Evolutionary conservation across 208 protist species (phyloP).

Genomic region (Acanthamoeba lugdunensis): DNA sequence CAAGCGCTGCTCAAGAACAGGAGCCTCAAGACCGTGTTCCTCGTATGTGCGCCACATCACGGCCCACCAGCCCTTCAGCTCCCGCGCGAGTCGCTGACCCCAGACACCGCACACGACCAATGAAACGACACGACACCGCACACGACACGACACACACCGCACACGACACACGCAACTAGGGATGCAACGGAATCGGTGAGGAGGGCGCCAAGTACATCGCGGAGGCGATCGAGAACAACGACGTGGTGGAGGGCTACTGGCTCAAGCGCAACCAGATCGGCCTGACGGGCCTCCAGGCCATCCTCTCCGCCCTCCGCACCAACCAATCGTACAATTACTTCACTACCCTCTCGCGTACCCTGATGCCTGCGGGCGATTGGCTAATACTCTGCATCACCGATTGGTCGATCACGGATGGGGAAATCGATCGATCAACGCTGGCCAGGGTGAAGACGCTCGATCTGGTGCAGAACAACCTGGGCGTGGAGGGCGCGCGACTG

Average conservation of each 20-base stretch:
- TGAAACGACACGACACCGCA: too few relatives aligned
- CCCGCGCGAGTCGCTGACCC: too few relatives aligned
- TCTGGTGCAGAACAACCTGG: constrained; percentile 33
- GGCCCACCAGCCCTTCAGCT: neutral
- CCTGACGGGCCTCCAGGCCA: neutral
- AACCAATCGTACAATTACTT: neutral
- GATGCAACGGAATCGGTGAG: constrained; percentile 35
- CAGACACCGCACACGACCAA: too few relatives aligned
- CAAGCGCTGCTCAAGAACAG: constrained; percentile 30
- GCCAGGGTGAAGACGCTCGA: neutral
- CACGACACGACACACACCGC: too few relatives aligned
- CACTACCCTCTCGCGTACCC: too few relatives aligned
- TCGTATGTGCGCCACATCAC: neutral
- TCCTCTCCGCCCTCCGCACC: neutral
- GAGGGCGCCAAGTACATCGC: constrained; percentile 9
- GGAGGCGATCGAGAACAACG: constrained; percentile 26
- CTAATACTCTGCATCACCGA: too few relatives aligned
- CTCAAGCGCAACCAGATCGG: constrained; percentile 57
- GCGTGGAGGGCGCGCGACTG: neutral
- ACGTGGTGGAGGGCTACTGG: constrained; percentile 45
- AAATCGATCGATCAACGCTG: neutral
- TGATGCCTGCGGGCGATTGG: too few relatives aligned
- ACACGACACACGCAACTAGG: neutral
- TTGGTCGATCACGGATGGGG: too few relatives aligned
- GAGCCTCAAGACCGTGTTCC: constrained; percentile 48